phyloP scores from a whole-genome alignment of 331 rosid species.

The Spiraea crenata region DNA sequence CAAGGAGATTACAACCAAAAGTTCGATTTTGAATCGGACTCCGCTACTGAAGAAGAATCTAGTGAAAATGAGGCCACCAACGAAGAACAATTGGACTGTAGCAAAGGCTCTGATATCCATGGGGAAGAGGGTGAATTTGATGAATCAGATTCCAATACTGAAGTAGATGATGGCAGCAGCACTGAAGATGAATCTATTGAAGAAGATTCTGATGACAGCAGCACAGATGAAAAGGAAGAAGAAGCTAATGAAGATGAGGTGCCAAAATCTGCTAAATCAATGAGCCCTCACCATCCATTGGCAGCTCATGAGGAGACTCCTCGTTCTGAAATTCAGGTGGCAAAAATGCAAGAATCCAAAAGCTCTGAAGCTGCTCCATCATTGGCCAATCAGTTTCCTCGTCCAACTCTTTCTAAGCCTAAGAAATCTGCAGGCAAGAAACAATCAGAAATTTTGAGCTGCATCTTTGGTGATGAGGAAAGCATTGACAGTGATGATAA shows the following conservation, averaged over 20 bases:
- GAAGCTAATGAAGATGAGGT: conserved; percentile 22
- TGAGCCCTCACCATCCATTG: no score
- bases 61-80: conserved; percentile 3
- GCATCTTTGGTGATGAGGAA: conserved; percentile 4
- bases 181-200: background rate
- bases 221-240: conserved; percentile 14
- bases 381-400: conserved; percentile 32
- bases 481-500: conserved; percentile 7
- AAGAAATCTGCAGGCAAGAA: conserved; percentile 19
- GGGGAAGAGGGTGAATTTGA: conserved; percentile 3
- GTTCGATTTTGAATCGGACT: conserved; percentile 26
- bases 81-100: background rate
- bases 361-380: background rate
- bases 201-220: background rate
- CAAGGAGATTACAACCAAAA: conserved; percentile 12
- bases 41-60: background rate
- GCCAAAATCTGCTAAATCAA: no score
- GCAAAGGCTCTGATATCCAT: background rate
- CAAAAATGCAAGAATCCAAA: background rate
- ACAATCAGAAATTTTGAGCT: conserved; percentile 3
- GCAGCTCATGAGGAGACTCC: no score
- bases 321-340: conserved; percentile 14
- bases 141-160: conserved; percentile 16
- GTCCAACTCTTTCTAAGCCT: conserved; percentile 25
- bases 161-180: conserved; percentile 5